These are phyloP conservation scores for Pythium utonaiense DNA, from an alignment of 352 stramenopile species.

Conservation along the genomic window DNA sequence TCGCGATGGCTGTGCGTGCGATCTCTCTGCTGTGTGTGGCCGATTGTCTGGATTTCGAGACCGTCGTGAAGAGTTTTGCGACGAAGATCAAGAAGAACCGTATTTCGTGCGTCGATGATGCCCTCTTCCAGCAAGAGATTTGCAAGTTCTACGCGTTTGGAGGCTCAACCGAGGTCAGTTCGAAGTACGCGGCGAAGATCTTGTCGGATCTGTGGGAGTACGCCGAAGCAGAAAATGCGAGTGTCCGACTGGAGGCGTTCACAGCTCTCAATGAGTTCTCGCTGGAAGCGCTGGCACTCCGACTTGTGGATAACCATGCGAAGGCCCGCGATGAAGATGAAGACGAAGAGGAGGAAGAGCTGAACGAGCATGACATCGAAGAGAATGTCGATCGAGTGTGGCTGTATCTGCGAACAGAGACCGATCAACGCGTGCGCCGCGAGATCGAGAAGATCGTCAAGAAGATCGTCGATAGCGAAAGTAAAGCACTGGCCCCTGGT, in stretches of 20 bases:
- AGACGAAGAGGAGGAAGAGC: constrained; percentile 31
- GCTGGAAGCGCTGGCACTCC: constrained; percentile 41
- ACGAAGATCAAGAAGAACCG: constrained; percentile 69
- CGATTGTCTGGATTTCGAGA: constrained; percentile 75
- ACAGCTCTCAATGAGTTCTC: constrained; percentile 41
- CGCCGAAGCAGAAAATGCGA: constrained; percentile 26
- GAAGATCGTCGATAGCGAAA: constrained; percentile 42
- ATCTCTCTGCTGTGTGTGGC: constrained; percentile 49
- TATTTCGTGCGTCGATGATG: constrained; percentile 36
- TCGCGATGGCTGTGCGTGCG: constrained; percentile 60
- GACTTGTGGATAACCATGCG: constrained; percentile 1
- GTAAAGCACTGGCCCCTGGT: constrained; percentile 30
- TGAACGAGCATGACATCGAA: constrained; percentile 34
- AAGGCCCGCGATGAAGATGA: constrained; percentile 24
- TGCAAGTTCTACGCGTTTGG: constrained; percentile 49
- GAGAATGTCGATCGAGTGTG: constrained; percentile 50
- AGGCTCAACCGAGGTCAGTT: constrained; percentile 35
- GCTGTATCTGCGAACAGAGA: constrained; percentile 32
- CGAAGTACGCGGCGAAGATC: constrained; percentile 41
- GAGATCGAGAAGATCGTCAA: constrained; percentile 38
- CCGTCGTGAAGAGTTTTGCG: constrained; percentile 69
- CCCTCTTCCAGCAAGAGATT: constrained; percentile 54
- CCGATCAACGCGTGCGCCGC: constrained; percentile 27
- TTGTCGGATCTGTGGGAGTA: constrained; percentile 52
- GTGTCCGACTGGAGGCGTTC: constrained; percentile 44